Base-by-base conservation (phyloP, 371 early-diverging fungal genomes). In the Mortierella sp. region DNA sequence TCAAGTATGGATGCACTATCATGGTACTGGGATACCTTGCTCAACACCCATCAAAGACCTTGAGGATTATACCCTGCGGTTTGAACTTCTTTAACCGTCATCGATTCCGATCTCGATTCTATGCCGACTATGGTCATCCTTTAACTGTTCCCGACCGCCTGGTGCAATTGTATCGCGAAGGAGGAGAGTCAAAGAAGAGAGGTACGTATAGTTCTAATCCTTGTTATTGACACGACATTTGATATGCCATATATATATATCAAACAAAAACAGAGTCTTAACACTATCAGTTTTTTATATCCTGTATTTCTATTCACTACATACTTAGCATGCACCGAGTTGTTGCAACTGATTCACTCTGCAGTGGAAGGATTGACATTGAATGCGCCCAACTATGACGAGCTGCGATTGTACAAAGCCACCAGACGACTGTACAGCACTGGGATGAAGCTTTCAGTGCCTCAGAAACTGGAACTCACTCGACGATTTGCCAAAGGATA, bases 1-100 rank as follows among this genome's bases (percentile, higher is more conserved):
- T 85, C 68, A 85, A 85, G 39, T 85, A 85, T 43, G 85, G 85
- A 64, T 85, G 85, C 60, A 83, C 85, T 2, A 80, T 85, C 62
- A 83, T 85, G 85, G 79, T 78, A 5, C 66, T 85, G 16, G 85
- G 85, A 14, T 85, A 85, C 30, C 68, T 85, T 45, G 77, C 85
- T 0, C 83, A 77, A 26, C 64, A 83, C 52, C 77, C 80, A 3
- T 70, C 77, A 66, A 71, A 76, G 58, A 77, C 66, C 26, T 59
- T 85, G 39, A 73, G 72, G 59, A 70, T 85, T 64, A 68, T 85
- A 60, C 85, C 85, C 20, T 85, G 85, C 45, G 85, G 85, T 1
- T 61, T 85, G 39, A 83, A 85, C 60, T 85, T 85, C 64, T 83
- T 79, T 51, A 83, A 85, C 77, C 83, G 85, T 54, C 85, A 85